Percentiles rank a stretch among this genome's conserved stretches.
These are phyloP conservation scores for Debaryomyces nepalensis DNA, from an alignment of 1,139 yeast genomes.

Conservation along the genomic window DNA sequence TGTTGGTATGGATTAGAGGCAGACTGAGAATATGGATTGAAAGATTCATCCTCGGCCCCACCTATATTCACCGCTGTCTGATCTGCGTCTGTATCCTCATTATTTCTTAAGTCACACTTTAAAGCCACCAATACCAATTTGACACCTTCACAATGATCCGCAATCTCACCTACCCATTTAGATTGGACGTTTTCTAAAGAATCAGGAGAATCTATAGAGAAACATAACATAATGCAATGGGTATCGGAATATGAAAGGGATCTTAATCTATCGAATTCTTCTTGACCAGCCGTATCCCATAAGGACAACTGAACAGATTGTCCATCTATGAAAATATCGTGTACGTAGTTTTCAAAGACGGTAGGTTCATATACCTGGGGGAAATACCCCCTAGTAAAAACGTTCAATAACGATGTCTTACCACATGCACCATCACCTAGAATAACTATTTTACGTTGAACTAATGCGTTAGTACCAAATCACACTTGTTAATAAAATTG, in stretches of 20 bases:
- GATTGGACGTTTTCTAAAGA: slow-evolving; percentile 91
- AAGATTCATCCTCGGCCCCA: slow-evolving; percentile 43
- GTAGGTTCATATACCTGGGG: slow-evolving; percentile 99
- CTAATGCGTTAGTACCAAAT: slow-evolving; percentile 22
- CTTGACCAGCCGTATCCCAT: slow-evolving; percentile 99
- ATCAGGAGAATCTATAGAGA: slow-evolving; percentile 91
- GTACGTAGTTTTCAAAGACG: slow-evolving; percentile 96
- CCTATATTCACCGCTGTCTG: slow-evolving; percentile 30
- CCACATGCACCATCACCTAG: slow-evolving; percentile 94
- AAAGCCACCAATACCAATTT: slow-evolving; percentile 91
- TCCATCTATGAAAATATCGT: slow-evolving; percentile 94
- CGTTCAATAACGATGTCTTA: slow-evolving; percentile 68
- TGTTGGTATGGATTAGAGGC: slow-evolving; percentile 41
- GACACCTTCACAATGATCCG: slow-evolving; percentile 97
- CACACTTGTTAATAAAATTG: neutral
- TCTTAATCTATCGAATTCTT: slow-evolving; percentile 92
- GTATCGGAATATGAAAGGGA: slow-evolving; percentile 92
- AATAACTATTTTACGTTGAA: slow-evolving; percentile 92
- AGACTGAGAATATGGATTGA: slow-evolving; percentile 36
- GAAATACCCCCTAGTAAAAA: slow-evolving; percentile 95
- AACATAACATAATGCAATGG: slow-evolving; percentile 95
- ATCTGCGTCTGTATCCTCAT: slow-evolving; percentile 38
- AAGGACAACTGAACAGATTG: slow-evolving; percentile 89
- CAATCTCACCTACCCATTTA: slow-evolving; percentile 96
- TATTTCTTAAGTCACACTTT: slow-evolving; percentile 86